phyloP scores from a whole-genome alignment of 495 filamentous ascomycete genomes.

The Melanomma pulvis-pyrius region DNA sequence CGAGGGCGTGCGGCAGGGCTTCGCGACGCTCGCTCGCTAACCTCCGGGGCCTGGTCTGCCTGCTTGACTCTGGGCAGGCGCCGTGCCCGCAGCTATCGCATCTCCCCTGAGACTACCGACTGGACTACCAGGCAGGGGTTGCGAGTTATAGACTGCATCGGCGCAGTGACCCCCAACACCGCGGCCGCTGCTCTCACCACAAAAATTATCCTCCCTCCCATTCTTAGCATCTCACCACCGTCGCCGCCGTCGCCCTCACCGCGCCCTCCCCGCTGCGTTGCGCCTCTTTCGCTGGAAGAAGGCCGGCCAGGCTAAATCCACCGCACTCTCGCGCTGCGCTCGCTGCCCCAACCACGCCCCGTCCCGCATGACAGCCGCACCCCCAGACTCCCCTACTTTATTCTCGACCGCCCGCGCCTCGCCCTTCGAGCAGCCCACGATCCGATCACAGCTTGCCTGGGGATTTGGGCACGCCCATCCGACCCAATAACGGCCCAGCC shows the following conservation, averaged over 20 bases:
- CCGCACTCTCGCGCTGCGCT: constrained; percentile 6
- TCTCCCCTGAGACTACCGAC: constrained; percentile 5
- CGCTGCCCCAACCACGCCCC: background rate
- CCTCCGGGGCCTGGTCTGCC: background rate
- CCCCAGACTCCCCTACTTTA: constrained; percentile 5
- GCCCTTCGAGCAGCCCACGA: background rate
- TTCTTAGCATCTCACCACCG: background rate
- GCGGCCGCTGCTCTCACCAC: constrained; percentile 1
- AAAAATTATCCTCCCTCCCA: background rate
- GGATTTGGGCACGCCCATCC: constrained; percentile 27
- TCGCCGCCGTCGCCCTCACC: background rate
- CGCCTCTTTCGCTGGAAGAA: constrained; percentile 1
- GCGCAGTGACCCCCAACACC: background rate
- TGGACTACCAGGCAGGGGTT: background rate
- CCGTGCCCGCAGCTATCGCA: background rate
- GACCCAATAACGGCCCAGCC: constrained; percentile 10
- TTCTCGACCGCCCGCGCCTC: constrained; percentile 10
- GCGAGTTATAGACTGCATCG: background rate
- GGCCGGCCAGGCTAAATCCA: constrained; percentile 10
- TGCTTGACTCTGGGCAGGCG: background rate
- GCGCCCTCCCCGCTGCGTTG: background rate
- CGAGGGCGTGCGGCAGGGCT: background rate
- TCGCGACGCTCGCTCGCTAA: background rate
- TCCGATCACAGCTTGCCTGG: background rate
- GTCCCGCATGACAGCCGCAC: constrained; percentile 25